A percentile compares a stretch with the other conserved stretches of the same genome.
Conservation (phyloP, 352 stramenopile species). For the Globisporangium cederbergense region DNA sequence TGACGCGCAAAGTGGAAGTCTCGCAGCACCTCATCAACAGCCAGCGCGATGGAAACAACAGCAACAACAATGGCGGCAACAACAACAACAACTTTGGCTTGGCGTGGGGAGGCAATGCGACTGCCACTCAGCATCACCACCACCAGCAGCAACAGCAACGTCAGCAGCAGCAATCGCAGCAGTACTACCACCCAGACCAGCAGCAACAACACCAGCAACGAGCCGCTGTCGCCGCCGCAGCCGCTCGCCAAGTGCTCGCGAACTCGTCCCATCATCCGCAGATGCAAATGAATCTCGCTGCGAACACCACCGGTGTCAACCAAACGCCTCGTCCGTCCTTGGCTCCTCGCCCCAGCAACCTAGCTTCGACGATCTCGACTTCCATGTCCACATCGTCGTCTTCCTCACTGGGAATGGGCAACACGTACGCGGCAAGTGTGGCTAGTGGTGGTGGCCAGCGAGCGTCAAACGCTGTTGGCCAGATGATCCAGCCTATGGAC, state of each 20-base stretch:
- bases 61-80: slow-evolving; percentile 5
- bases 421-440: slow-evolving; percentile 1
- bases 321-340: slow-evolving; percentile 18
- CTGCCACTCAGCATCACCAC: slow-evolving; percentile 11
- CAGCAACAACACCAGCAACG: slow-evolving; percentile 23
- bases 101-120: slow-evolving; percentile 2
- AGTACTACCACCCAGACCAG: slow-evolving; percentile 18
- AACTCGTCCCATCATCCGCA: slow-evolving; percentile 18
- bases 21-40: slow-evolving; percentile 49
- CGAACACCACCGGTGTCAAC: slow-evolving; percentile 3
- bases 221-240: not conserved
- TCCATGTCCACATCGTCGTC: not conserved
- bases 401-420: slow-evolving; percentile 11
- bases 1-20: slow-evolving; percentile 81
- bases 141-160: slow-evolving; percentile 18
- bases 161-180: slow-evolving; percentile 19
- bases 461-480: not conserved
- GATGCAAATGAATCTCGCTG: slow-evolving; percentile 15
- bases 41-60: slow-evolving; percentile 21
- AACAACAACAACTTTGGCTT: slow-evolving; percentile 16
- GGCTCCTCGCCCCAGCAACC: slow-evolving; percentile 10
- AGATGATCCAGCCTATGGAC: slow-evolving; percentile 9
- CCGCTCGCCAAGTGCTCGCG: slow-evolving; percentile 11
- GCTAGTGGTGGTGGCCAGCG: not conserved
- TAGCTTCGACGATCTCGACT: slow-evolving; percentile 2